phyloP scores from a whole-genome alignment of 306 rosid species.

The Inga oerstediana region DNA sequence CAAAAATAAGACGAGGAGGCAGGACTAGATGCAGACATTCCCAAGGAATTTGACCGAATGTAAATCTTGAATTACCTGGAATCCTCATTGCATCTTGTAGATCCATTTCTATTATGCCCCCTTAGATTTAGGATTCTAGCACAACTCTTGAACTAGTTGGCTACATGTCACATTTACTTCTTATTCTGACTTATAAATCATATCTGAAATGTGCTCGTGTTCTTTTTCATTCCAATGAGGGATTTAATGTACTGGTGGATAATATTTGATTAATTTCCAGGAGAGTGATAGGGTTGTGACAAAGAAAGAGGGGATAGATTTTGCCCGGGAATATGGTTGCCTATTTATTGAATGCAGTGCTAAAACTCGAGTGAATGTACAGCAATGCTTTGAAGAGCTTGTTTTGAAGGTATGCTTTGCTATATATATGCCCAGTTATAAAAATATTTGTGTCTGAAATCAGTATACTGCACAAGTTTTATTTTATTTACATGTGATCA shows the following conservation, averaged over 20 bases:
- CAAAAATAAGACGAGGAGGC: conserved; percentile 9
- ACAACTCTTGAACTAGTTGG: conserved; percentile 13
- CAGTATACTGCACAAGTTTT: background rate
- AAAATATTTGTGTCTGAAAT: conserved; percentile 4
- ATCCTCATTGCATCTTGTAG: background rate
- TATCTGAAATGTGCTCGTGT: conserved; percentile 10
- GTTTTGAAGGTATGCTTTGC: conserved; percentile 73
- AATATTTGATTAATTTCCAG: conserved; percentile 60
- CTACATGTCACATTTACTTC: conserved; percentile 22
- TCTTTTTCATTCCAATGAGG: conserved; percentile 13
- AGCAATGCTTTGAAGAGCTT: conserved; percentile 97
- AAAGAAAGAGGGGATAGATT: conserved; percentile 87
- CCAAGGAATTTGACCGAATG: conserved; percentile 7
- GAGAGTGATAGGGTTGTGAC: conserved; percentile 83
- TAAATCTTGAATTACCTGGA: conserved; percentile 6
- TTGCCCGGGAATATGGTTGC: conserved; percentile 94
- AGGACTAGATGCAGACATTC: background rate
- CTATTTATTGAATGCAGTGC: conserved; percentile 95
- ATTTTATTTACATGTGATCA: background rate
- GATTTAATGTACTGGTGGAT: conserved; percentile 29
- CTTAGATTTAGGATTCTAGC: conserved; percentile 20
- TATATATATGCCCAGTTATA: conserved; percentile 13
- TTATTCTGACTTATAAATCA: conserved; percentile 22
- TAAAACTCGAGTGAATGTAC: conserved; percentile 91
- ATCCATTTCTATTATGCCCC: conserved; percentile 1